Evolutionary conservation across 176 grass and related monocot genomes (phyloP).

Genomic region (Musa schizocarpa): DNA sequence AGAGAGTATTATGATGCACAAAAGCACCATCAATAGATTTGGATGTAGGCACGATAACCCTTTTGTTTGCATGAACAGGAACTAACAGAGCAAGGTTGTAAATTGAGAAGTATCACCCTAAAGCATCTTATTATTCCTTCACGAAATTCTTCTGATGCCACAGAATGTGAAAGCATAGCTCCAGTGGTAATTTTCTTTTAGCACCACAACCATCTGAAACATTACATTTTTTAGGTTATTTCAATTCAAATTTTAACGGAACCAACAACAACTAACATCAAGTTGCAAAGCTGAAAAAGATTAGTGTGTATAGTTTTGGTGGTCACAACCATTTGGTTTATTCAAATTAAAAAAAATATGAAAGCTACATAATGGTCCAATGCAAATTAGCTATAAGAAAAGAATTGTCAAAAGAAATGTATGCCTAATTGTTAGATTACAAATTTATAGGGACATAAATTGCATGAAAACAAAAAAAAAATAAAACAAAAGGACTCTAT

Average conservation of each 20-base stretch:
- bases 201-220: slow-evolving; percentile 59
- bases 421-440: no score
- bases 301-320: no score
- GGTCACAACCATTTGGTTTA: no score
- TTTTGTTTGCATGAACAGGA: slow-evolving; percentile 63
- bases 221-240: neutral
- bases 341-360: no score
- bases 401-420: no score
- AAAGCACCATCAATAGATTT: slow-evolving; percentile 21
- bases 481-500: no score
- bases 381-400: no score
- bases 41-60: slow-evolving; percentile 27
- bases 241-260: neutral
- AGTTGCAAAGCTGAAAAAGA: no score
- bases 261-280: slow-evolving; percentile 25
- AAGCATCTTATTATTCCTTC: slow-evolving; percentile 74
- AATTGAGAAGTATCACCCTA: slow-evolving; percentile 55
- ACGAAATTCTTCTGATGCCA: slow-evolving; percentile 88
- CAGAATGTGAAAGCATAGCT: slow-evolving; percentile 68
- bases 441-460: no score
- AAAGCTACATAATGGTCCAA: no score
- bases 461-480: no score
- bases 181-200: slow-evolving; percentile 69
- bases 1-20: slow-evolving; percentile 8
- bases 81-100: slow-evolving; percentile 47